phyloP scores from a whole-genome alignment of 805 yeast genomes.

The Yarrowia yakushimensis region DNA sequence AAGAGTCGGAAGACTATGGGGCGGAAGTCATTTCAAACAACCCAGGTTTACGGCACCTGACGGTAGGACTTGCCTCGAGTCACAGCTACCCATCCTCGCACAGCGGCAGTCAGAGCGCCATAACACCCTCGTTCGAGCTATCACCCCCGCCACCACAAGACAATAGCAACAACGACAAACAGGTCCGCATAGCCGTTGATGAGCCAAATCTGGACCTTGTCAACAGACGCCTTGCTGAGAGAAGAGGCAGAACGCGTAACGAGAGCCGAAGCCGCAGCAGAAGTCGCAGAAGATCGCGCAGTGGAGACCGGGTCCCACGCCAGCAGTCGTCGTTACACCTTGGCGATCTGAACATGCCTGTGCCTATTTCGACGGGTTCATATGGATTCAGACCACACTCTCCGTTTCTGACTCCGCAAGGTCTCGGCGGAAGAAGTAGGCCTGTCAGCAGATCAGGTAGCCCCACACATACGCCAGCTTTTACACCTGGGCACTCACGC shows the following conservation, averaged over 20 bases:
- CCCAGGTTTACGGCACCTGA: slow-evolving; percentile 2
- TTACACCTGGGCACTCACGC: slow-evolving; percentile 7
- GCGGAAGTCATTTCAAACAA: slow-evolving; percentile 20
- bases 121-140: slow-evolving; percentile 4
- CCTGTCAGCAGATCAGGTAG: slow-evolving; percentile 8
- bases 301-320: slow-evolving; percentile 23
- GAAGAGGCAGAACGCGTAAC: slow-evolving; percentile 11
- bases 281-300: slow-evolving; percentile 27
- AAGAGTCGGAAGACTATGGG: slow-evolving; percentile 15
- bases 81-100: not conserved
- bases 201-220: slow-evolving; percentile 19
- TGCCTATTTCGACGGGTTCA: slow-evolving; percentile 15
- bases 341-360: slow-evolving; percentile 1
- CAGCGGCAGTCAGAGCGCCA: not conserved
- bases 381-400: slow-evolving; percentile 7
- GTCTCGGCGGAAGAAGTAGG: not conserved
- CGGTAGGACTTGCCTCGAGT: not conserved
- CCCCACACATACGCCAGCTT: not conserved
- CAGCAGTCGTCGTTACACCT: slow-evolving; percentile 8
- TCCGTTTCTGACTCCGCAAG: not conserved
- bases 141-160: slow-evolving; percentile 9
- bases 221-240: slow-evolving; percentile 1
- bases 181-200: slow-evolving; percentile 19
- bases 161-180: not conserved
- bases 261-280: slow-evolving; percentile 13